Conservation (phyloP, 768 basidiomycete species). For the Boletus pseudo-olivaceus region DNA sequence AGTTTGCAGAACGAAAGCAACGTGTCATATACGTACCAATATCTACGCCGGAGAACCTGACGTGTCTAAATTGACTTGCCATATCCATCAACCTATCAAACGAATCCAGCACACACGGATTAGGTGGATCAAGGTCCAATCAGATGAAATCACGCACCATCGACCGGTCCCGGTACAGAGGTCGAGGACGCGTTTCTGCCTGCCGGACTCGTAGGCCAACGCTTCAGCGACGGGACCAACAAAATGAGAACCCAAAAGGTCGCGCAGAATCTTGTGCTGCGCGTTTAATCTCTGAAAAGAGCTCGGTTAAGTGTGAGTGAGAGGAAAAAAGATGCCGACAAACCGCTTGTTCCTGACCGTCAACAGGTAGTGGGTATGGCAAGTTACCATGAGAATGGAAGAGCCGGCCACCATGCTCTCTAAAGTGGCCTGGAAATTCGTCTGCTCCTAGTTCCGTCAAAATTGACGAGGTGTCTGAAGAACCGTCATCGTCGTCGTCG, state of each 20-base stretch:
- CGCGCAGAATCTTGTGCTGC: conserved; percentile 47
- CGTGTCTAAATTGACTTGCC: conserved; percentile 61
- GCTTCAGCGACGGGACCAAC: conserved; percentile 57
- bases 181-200: conserved; percentile 59
- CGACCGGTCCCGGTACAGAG: conserved; percentile 72
- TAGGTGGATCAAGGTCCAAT: conserved; percentile 18
- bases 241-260: conserved; percentile 53
- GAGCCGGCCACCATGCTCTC: conserved; percentile 55
- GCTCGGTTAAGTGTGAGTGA: background rate
- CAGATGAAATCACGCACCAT: conserved; percentile 48
- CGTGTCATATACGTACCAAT: conserved; percentile 51
- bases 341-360: conserved; percentile 67
- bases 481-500: conserved; percentile 36
- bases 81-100: conserved; percentile 68
- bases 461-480: conserved; percentile 41
- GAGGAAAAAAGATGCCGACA: conserved; percentile 15
- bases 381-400: conserved; percentile 62
- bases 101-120: conserved; percentile 9
- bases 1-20: conserved; percentile 9
- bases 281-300: conserved; percentile 48
- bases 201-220: conserved; percentile 39
- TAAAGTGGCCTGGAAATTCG: conserved; percentile 61
- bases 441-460: conserved; percentile 45
- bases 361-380: conserved; percentile 73
- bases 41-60: conserved; percentile 67